These are phyloP conservation scores for Verticillium zaregamsianum DNA, from an alignment of 2,329 filamentous ascomycete genomes.

Conservation along the genomic window DNA sequence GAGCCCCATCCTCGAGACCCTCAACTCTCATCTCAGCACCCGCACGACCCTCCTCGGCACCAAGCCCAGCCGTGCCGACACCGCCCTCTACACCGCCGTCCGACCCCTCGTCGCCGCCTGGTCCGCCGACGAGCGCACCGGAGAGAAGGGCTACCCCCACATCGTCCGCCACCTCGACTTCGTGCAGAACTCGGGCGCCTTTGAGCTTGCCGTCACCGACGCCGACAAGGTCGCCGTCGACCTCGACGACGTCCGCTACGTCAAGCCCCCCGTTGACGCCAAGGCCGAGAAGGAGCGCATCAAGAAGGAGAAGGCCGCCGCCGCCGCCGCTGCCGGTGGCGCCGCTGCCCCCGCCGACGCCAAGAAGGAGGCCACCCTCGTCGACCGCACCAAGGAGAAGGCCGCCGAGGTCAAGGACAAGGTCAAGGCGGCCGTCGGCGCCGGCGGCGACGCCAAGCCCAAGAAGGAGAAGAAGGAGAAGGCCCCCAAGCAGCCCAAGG, in stretches of 20 bases:
- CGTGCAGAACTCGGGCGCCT: constrained; percentile 82
- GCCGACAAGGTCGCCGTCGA: constrained; percentile 76
- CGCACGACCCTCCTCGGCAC: constrained; percentile 84
- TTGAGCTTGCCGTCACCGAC: constrained; percentile 64
- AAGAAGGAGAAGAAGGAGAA: constrained; percentile 93
- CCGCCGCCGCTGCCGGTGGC: constrained; percentile 44
- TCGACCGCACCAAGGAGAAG: constrained; percentile 39
- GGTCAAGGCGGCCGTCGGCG: constrained; percentile 35
- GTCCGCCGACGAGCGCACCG: constrained; percentile 82
- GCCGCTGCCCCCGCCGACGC: constrained; percentile 52
- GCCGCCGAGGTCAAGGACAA: constrained; percentile 44
- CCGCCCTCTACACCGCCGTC: constrained; percentile 76
- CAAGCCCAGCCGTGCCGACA: constrained; percentile 85
- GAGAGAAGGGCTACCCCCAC: constrained; percentile 83
- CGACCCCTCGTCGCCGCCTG: constrained; percentile 74
- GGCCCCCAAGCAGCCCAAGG: constrained; percentile 69
- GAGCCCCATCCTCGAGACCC: constrained; percentile 65
- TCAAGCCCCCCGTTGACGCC: constrained; percentile 83
- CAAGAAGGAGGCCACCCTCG: constrained; percentile 43
- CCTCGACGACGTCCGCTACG: constrained; percentile 74
- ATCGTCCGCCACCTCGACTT: constrained; percentile 91
- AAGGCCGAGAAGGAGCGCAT: constrained; percentile 95
- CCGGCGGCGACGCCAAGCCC: constrained; percentile 35
- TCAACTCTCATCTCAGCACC: constrained; percentile 84
- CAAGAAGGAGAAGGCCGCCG: constrained; percentile 90